Evolutionary conservation across 768 basidiomycete genomes (phyloP), one percentile per base, ranked within the genome.

Genomic region (Macrolepiota albuminosa): DNA sequence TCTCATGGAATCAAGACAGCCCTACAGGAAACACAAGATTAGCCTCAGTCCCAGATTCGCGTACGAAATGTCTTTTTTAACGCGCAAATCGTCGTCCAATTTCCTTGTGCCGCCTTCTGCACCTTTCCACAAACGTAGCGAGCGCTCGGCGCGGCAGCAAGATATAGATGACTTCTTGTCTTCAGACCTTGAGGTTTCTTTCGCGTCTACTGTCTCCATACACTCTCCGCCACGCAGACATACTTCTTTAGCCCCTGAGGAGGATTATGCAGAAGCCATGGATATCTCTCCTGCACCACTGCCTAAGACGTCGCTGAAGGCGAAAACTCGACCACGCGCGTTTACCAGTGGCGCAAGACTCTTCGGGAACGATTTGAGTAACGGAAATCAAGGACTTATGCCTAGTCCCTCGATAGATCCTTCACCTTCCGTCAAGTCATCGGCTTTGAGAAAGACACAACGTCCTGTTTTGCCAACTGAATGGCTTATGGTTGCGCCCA

Each of bases 151-250:
- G 65, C 74, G 68, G 62, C 73, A 72, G 65, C 79, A 83, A 66
- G 84, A 87, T 60, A 70, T 84, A 56, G 85, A 90, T 61, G 84
- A 87, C 46, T 86, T 84, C 67, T 77, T 85, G 54, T 84, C 85
- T 37, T 87, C 87, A n/a, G 89, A 90, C 67, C 81, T 91, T 51
- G 91, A 93, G 69, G 75, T 85, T 42, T 92, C 91, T 33, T 93
- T 93, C 68, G 89, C 89, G 7, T 91, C 90, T 34, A 89, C 82
- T 61, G 86, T 93, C 71, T 93, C 91, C 7, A 75, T 93, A 50
- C 80, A 89, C 67, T 90, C 89, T 31, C 88, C 91, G 37, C 78
- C 84, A 14, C 79, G 74, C 52, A 77, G 82, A 33, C 68, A 75
- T 54, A 66, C 78, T 56, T 71, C 73, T 40, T 73, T 86, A 51